A percentile compares a stretch with the other conserved stretches of the same genome.
phyloP scores from a whole-genome alignment of 345 rosid species.

The Geranium brycei region DNA sequence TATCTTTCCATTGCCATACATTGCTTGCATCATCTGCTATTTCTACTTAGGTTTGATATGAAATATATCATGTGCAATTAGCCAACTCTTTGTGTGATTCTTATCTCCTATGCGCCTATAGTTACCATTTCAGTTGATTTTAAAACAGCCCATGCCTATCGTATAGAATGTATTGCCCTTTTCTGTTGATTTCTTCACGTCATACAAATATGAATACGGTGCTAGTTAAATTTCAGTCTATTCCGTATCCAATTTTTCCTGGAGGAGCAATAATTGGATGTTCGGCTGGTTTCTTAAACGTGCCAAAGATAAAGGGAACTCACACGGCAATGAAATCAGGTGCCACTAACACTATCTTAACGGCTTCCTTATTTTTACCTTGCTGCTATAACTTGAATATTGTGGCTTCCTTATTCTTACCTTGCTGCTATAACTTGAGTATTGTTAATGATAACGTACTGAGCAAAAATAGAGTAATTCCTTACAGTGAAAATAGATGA shows the following conservation, averaged over 20 bases:
- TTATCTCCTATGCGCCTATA: not conserved
- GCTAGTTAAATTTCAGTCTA: conserved; percentile 93
- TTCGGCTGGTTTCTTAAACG: conserved; percentile 92
- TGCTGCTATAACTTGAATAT: not conserved
- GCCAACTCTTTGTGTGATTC: not conserved
- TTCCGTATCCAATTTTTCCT: conserved; percentile 94
- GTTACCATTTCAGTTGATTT: not conserved
- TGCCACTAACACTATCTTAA: conserved; percentile 6
- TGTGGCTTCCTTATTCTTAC: not conserved
- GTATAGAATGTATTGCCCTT: not conserved
- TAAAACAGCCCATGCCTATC: no score
- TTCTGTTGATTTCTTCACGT: conserved; percentile 6
- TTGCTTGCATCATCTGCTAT: not conserved
- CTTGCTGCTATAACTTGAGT: not conserved
- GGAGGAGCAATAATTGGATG: conserved; percentile 97
- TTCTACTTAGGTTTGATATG: not conserved
- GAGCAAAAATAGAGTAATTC: not conserved
- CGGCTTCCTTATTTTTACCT: not conserved
- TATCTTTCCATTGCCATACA: not conserved
- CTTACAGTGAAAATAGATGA: no score
- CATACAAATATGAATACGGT: conserved; percentile 41
- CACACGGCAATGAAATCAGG: conserved; percentile 99
- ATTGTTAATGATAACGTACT: not conserved
- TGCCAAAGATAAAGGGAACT: conserved; percentile 97
- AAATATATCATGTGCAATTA: not conserved